These are phyloP conservation scores for Francoa sonchifolia DNA, from an alignment of 441 rosid species.

Conservation along the genomic window DNA sequence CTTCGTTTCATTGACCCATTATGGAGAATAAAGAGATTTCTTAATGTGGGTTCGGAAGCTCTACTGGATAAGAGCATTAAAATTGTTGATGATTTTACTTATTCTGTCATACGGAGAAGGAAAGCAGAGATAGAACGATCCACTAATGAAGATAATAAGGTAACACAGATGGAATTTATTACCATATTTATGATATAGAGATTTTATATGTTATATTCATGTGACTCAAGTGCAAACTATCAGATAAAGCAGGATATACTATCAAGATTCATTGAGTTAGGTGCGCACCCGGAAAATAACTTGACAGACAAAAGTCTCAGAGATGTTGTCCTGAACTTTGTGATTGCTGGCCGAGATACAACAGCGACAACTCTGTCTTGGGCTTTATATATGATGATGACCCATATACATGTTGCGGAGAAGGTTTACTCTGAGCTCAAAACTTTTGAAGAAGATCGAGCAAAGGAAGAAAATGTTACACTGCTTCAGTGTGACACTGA, in stretches of 20 bases:
- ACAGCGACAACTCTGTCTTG: constrained; percentile 92
- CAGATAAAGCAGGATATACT: constrained; percentile 75
- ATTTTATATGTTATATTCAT: too few species aligned
- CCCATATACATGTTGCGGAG: constrained; percentile 42
- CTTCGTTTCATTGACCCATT: constrained; percentile 81
- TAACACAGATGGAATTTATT: constrained; percentile 16
- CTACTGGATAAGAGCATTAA: constrained; percentile 68
- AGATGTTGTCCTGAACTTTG: constrained; percentile 83
- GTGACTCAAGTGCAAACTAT: constrained; percentile 6
- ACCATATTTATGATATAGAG: too few species aligned
- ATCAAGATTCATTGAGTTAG: constrained; percentile 70
- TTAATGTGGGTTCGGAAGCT: constrained; percentile 81
- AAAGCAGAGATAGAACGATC: constrained; percentile 54
- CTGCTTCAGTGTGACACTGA: constrained; percentile 26
- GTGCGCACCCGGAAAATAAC: constrained; percentile 55
- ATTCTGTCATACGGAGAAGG: constrained; percentile 64
- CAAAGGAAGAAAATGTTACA: constrained; percentile 35
- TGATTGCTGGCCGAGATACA: constrained; percentile 88
- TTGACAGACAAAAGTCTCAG: constrained; percentile 71
- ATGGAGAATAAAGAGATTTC: constrained; percentile 66
- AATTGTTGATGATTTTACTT: constrained; percentile 72
- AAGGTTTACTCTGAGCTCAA: constrained; percentile 59
- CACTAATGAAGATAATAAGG: constrained; percentile 33
- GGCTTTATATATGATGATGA: constrained; percentile 77
- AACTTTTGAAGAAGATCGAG: constrained; percentile 47